Base-by-base conservation (phyloP, 1,284 basidiomycete species). In the Phaffia rhodozyma region DNA sequence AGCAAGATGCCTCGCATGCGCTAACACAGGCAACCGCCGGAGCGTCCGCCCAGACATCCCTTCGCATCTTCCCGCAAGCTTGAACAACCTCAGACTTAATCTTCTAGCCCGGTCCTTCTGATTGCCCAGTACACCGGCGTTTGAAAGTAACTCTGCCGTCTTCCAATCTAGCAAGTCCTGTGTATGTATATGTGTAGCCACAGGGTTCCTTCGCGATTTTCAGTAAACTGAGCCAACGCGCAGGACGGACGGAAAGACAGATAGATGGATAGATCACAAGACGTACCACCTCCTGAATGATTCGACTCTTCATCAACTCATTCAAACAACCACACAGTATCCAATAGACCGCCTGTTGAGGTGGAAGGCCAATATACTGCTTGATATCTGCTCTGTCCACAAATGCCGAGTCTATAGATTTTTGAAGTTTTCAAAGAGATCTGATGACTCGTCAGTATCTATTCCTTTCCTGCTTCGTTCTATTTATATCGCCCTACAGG, bases 381-480 rank as follows among this genome's bases (percentile, higher is more conserved):
- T 94, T 85, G 65, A 98, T 91, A 72, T 99, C 96, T 16, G 93
- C 96, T 55, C 96, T 86, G 72, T 98, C 96, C 61, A 97, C 84
- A 72, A 97, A 98, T 0, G 94, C 96, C 55, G 84, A 84, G 72
- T 98, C 94, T 94, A 69, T 6, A 51, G 5, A 16, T 21, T n/a
- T n/a, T n/a, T n/a, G n/a, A n/a, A n/a, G n/a, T n/a, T n/a, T n/a
- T n/a, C n/a, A n/a, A n/a, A n/a, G n/a, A n/a, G n/a, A n/a, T n/a
- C n/a, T n/a, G n/a, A n/a, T n/a, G n/a, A n/a, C n/a, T n/a, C n/a
- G n/a, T n/a, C n/a, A n/a, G n/a, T n/a, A n/a, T n/a, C n/a, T n/a
- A n/a, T n/a, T n/a, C n/a, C n/a, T n/a, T n/a, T n/a, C n/a, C n/a
- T n/a, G n/a, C n/a, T n/a, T n/a, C n/a, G n/a, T n/a, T n/a, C n/a